Evolutionary conservation across 345 rosid species (phyloP).

Genomic region (Gossypium raimondii): DNA sequence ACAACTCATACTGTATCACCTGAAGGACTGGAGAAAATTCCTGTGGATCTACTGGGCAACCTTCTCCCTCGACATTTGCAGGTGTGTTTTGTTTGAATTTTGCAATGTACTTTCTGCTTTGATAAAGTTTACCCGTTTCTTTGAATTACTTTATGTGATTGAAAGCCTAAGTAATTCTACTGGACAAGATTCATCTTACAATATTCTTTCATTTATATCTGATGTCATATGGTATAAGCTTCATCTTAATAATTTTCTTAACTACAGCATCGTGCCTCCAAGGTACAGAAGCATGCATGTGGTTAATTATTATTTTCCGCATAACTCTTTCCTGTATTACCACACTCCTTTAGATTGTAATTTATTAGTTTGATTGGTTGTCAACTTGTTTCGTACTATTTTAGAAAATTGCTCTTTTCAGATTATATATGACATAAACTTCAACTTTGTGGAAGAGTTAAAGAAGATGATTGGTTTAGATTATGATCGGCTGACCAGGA

Average conservation of each 20-base stretch:
- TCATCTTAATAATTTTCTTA: background rate
- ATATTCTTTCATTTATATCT: background rate
- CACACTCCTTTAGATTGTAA: background rate
- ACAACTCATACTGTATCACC: conserved; percentile 41
- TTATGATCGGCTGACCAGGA: conserved; percentile 38
- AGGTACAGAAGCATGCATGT: conserved; percentile 2
- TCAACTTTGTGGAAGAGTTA: conserved; percentile 39
- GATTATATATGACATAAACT: conserved; percentile 48
- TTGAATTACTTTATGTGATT: background rate
- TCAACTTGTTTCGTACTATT: background rate
- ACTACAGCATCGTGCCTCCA: background rate
- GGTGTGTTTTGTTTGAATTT: conserved; percentile 22
- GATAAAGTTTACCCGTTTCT: background rate
- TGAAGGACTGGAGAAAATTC: conserved; percentile 43
- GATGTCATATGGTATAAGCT: background rate
- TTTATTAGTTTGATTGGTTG: background rate
- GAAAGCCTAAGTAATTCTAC: background rate
- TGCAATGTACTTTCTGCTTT: background rate
- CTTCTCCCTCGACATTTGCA: conserved; percentile 51
- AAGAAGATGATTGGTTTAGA: conserved; percentile 41
- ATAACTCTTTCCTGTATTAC: background rate
- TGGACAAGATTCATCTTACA: background rate
- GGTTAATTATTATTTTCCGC: background rate
- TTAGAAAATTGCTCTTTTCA: conserved; percentile 19
- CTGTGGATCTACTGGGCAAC: conserved; percentile 40